Evolutionary conservation across 441 rosid genomes (phyloP).

Genomic region (Adansonia grandidieri): DNA sequence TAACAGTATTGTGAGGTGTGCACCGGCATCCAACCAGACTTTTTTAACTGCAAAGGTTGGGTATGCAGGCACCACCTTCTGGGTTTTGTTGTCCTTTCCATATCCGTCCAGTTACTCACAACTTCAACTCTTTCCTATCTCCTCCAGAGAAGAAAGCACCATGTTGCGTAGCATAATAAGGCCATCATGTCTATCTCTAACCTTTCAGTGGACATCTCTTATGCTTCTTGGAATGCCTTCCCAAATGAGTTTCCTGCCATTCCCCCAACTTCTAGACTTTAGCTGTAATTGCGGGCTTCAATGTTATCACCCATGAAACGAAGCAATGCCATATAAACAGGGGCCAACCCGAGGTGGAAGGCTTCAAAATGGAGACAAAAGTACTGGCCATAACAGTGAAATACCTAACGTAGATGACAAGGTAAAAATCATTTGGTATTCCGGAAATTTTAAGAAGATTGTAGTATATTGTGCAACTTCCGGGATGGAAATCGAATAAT

Average conservation of each 20-base stretch:
- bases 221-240: conserved; percentile 91
- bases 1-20: not conserved
- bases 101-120: conserved; percentile 86
- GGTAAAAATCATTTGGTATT: not conserved
- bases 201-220: conserved; percentile 90
- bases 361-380: conserved; percentile 96
- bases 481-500: not conserved
- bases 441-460: not conserved
- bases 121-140: conserved; percentile 90
- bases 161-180: conserved; percentile 87
- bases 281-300: conserved; percentile 84
- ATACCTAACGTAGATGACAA: conserved; percentile 54
- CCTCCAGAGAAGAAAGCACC: conserved; percentile 98
- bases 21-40: not conserved
- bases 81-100: conserved; percentile 96
- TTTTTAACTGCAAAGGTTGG: conserved; percentile 70
- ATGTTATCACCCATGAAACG: conserved; percentile 92
- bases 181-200: conserved; percentile 93
- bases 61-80: conserved; percentile 84
- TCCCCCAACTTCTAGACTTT: conserved; percentile 95
- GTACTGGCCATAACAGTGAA: conserved; percentile 93
- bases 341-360: conserved; percentile 96
- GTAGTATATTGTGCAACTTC: not conserved
- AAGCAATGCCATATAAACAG: conserved; percentile 91
- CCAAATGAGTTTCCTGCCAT: conserved; percentile 84